phyloP scores from a whole-genome alignment of 2,329 filamentous ascomycete species.

The Dactylonectria estremocensis region DNA sequence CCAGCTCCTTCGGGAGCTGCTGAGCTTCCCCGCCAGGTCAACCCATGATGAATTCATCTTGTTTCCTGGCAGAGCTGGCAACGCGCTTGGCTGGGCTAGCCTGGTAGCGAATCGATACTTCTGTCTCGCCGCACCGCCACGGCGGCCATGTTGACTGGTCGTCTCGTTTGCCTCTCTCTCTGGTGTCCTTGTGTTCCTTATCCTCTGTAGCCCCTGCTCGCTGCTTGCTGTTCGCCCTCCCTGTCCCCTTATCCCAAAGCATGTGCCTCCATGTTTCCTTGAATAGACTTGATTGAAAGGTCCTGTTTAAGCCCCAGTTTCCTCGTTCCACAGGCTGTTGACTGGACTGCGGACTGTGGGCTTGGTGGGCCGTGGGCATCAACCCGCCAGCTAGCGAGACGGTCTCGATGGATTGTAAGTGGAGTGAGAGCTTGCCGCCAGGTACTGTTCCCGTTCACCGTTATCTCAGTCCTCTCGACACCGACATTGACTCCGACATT shows the following conservation, averaged over 20 bases:
- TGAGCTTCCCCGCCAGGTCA: conserved; percentile 37
- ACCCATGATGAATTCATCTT: conserved; percentile 32
- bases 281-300: conserved; percentile 15
- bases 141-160: conserved; percentile 17
- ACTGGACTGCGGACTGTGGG: conserved; percentile 21
- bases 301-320: conserved; percentile 27
- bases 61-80: conserved; percentile 4
- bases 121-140: conserved; percentile 20
- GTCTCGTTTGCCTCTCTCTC: conserved; percentile 15
- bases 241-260: conserved; percentile 1
- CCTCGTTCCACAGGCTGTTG: conserved; percentile 30
- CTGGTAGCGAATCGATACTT: conserved; percentile 20
- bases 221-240: conserved; percentile 8
- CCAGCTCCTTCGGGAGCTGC: conserved; percentile 29
- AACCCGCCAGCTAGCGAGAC: conserved; percentile 41
- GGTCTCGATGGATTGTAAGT: conserved; percentile 41
- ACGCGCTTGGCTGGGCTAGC: conserved; percentile 20
- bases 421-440: conserved; percentile 34
- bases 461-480: conserved; percentile 42
- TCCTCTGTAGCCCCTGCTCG: background rate
- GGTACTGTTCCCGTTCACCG: conserved; percentile 39
- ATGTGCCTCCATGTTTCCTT: conserved; percentile 15
- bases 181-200: conserved; percentile 5
- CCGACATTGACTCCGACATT: conserved; percentile 46
- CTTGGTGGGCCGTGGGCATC: conserved; percentile 37